phyloP scores from a whole-genome alignment of 768 basidiomycete genomes.

The Tylopilus rubrobrunneus region DNA sequence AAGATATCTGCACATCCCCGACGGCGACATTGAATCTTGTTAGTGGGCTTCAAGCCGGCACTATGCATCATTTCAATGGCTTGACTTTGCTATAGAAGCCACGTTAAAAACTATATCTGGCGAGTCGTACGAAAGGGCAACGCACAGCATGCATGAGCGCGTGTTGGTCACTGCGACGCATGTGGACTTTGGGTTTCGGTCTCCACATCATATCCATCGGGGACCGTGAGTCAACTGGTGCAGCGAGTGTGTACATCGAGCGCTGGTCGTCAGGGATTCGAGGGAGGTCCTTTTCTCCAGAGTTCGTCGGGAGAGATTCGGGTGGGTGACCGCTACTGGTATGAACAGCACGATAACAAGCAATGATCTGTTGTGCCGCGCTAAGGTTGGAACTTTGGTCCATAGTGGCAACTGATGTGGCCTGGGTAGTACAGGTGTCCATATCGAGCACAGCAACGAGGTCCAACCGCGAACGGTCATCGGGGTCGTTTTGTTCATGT shows the following conservation, averaged over 20 bases:
- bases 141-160: slow-evolving; percentile 40
- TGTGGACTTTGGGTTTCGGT: slow-evolving; percentile 31
- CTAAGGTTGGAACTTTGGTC: slow-evolving; percentile 11
- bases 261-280: slow-evolving; percentile 21
- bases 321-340: not conserved
- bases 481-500: slow-evolving; percentile 9
- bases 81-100: slow-evolving; percentile 18
- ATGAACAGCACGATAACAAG: slow-evolving; percentile 17
- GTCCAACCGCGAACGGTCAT: slow-evolving; percentile 10
- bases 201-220: slow-evolving; percentile 31
- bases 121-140: slow-evolving; percentile 5
- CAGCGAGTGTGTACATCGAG: slow-evolving; percentile 26
- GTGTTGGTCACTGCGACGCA: slow-evolving; percentile 34
- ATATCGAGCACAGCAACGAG: slow-evolving; percentile 2
- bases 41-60: slow-evolving; percentile 27
- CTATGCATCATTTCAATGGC: slow-evolving; percentile 25
- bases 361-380: slow-evolving; percentile 21
- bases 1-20: slow-evolving; percentile 44
- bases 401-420: not conserved
- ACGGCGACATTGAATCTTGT: slow-evolving; percentile 41
- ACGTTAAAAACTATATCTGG: slow-evolving; percentile 1
- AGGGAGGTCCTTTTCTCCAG: slow-evolving; percentile 16
- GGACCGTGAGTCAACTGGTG: slow-evolving; percentile 7
- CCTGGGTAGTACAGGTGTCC: not conserved
- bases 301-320: not conserved